These are phyloP conservation scores for Verticillium dahliae DNA, from an alignment of 2,329 filamentous ascomycete genomes.

Conservation along the genomic window DNA sequence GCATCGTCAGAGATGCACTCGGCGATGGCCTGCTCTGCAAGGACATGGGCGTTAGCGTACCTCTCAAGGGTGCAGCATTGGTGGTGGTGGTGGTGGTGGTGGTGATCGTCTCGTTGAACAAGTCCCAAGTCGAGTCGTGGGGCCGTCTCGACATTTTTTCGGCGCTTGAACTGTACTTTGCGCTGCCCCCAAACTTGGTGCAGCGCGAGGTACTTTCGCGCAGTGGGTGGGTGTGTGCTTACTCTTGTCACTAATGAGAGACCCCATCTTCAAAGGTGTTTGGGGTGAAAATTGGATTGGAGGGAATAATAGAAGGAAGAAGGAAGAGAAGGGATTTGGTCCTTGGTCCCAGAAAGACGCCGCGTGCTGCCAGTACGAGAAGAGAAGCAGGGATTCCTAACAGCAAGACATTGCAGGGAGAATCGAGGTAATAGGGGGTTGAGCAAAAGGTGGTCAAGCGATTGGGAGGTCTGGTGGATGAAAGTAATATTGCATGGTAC, in stretches of 20 bases:
- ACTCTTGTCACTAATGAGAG: not conserved
- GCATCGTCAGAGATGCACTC: constrained; percentile 85
- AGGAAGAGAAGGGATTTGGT: not conserved
- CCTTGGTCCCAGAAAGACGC: not conserved
- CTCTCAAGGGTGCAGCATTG: not conserved
- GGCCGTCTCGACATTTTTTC: not conserved
- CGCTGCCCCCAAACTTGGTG: not conserved
- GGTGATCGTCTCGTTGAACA: not conserved
- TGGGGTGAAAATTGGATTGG: not conserved
- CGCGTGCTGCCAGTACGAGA: not conserved
- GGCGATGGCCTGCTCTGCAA: constrained; percentile 44
- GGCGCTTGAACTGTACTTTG: constrained; percentile 1
- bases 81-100: not conserved
- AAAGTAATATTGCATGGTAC: not conserved
- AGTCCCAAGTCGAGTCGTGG: not conserved
- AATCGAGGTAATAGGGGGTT: not conserved
- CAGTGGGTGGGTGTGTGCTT: not conserved
- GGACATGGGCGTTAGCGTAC: not conserved
- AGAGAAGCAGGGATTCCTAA: not conserved
- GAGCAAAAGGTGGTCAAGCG: not conserved
- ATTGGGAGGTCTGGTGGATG: not conserved
- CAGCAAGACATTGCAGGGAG: not conserved
- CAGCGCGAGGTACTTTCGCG: not conserved
- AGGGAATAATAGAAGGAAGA: not conserved
- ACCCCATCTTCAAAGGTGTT: not conserved